Evolutionary conservation across 2,329 filamentous ascomycete genomes (phyloP).

Genomic region (Colletotrichum truncatum): DNA sequence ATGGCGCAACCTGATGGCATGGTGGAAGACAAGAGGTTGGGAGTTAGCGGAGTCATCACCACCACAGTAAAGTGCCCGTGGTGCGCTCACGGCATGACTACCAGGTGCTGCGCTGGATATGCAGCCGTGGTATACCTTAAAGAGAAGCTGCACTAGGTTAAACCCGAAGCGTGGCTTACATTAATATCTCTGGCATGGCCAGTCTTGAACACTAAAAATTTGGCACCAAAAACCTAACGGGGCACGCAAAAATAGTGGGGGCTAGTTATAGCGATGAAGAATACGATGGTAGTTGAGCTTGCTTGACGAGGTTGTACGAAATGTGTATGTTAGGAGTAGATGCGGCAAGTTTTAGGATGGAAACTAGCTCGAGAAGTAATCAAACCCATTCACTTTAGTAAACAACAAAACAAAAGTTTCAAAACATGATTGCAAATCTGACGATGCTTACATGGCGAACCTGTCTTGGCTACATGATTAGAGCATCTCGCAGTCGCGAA

Average conservation of each 20-base stretch:
- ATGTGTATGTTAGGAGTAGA: not conserved
- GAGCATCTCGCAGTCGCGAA: no score
- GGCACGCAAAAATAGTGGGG: not conserved
- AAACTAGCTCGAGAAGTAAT: constrained; percentile 10
- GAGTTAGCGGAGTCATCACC: constrained; percentile 65
- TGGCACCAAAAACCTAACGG: not conserved
- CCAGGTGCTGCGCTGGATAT: constrained; percentile 74
- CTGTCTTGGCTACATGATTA: no score
- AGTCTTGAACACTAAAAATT: not conserved
- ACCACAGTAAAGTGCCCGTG: constrained; percentile 75
- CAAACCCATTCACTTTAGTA: no score
- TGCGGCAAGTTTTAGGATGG: not conserved
- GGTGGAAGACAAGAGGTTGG: constrained; percentile 59
- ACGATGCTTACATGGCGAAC: no score
- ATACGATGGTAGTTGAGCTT: not conserved
- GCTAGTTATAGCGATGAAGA: not conserved
- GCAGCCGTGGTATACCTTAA: constrained; percentile 73
- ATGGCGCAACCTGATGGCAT: constrained; percentile 68
- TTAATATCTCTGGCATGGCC: not conserved
- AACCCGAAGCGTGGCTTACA: not conserved
- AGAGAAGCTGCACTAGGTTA: constrained; percentile 64
- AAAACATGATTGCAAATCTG: no score
- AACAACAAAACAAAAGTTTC: no score
- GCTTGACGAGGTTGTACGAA: not conserved
- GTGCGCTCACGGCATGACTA: constrained; percentile 78